These are phyloP conservation scores for Syzygium malaccense DNA, from an alignment of 441 rosid species.

Conservation along the genomic window DNA sequence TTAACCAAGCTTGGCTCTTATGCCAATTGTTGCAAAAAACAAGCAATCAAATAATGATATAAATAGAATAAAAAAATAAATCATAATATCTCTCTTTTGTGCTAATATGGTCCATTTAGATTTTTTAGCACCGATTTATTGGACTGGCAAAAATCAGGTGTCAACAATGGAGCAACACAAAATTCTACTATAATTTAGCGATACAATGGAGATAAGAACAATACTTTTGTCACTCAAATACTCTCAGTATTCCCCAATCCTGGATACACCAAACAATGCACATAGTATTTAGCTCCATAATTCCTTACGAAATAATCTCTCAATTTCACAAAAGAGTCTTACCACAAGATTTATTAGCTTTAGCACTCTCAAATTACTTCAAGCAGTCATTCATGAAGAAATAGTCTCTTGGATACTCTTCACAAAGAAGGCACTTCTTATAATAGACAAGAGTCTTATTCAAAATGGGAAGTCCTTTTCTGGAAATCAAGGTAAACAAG, in stretches of 20 bases:
- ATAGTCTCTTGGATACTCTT: not conserved
- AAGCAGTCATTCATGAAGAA: not conserved
- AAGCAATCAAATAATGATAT: not conserved
- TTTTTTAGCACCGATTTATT: too few relatives aligned
- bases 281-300: not conserved
- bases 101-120: too few relatives aligned
- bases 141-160: too few relatives aligned
- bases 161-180: fast-evolving
- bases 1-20: not conserved
- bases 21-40: not conserved
- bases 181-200: not conserved
- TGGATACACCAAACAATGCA: not conserved
- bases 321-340: not conserved
- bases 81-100: not conserved
- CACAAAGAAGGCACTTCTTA: not conserved
- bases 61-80: not conserved
- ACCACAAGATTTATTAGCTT: not conserved
- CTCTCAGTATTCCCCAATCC: not conserved
- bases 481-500: not conserved
- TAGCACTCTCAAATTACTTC: not conserved
- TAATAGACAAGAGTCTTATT: not conserved
- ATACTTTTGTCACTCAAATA: not conserved
- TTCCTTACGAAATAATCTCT: not conserved
- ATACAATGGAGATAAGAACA: not conserved
- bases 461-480: not conserved